Conservation (phyloP, 1,284 basidiomycete genomes). For the Vanrija sp. region DNA sequence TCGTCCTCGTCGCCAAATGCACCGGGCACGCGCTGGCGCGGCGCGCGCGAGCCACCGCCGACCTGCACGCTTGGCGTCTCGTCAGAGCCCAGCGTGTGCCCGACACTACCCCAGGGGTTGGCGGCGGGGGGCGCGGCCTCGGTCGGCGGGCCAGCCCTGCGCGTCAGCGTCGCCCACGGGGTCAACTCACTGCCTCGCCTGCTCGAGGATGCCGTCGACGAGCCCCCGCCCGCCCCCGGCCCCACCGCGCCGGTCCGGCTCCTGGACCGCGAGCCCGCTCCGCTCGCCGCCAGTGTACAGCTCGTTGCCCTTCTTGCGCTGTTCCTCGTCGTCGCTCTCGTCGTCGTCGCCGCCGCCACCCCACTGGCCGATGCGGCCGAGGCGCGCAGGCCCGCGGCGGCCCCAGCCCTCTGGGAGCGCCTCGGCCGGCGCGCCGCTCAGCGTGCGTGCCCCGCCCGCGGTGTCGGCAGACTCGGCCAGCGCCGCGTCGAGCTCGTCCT, state of each 20-base stretch:
- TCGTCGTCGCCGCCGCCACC: conserved; percentile 23
- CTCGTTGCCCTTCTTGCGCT: conserved; percentile 56
- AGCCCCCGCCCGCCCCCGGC: conserved; percentile 47
- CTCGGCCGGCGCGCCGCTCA: conserved; percentile 29
- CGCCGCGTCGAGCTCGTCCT: conserved; percentile 21
- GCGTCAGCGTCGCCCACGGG: conserved; percentile 17
- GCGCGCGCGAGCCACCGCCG: conserved; percentile 53
- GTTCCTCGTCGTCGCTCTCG: conserved; percentile 65
- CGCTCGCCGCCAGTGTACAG: conserved; percentile 72
- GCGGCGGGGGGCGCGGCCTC: conserved; percentile 17
- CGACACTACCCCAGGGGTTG: conserved; percentile 45
- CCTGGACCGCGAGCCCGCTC: conserved; percentile 86
- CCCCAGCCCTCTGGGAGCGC: conserved; percentile 43
- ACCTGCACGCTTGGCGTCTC: conserved; percentile 59
- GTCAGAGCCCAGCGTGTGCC: conserved; percentile 78
- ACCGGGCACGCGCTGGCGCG: conserved; percentile 9
- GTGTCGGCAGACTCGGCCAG: conserved; percentile 8
- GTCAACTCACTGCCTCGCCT: conserved; percentile 69
- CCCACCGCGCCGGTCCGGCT: conserved; percentile 59
- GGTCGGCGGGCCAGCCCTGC: conserved; percentile 13
- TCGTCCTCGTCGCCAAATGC: conserved; percentile 7
- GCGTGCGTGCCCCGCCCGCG: conserved; percentile 24
- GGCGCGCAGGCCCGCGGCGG: conserved; percentile 16
- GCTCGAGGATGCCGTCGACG: conserved; percentile 73
- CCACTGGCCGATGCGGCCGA: conserved; percentile 10